Evolutionary conservation across 257 asterid genomes (phyloP).

Genomic region (Petrea volubilis): DNA sequence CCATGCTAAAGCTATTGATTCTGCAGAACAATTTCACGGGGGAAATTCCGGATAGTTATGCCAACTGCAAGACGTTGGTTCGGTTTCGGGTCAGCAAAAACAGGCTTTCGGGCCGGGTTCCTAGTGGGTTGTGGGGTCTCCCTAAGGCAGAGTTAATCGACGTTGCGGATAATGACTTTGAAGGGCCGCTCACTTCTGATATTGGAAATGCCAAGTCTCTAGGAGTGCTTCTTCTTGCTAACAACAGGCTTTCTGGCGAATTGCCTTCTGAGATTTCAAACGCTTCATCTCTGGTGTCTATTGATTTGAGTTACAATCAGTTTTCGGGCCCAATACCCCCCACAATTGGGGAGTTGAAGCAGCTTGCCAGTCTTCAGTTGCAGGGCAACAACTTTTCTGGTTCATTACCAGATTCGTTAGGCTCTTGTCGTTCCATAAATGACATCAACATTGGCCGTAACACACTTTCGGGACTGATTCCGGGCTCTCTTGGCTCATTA

Average conservation of each 20-base stretch:
- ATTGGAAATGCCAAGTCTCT: constrained; percentile 61
- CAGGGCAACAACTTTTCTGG: constrained; percentile 67
- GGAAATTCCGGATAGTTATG: constrained; percentile 65
- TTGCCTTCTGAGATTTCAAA: constrained; percentile 54
- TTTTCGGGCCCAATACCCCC: constrained; percentile 67
- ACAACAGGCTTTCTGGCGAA: constrained; percentile 58
- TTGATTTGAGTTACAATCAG: constrained; percentile 60
- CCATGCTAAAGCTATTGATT: constrained; percentile 54
- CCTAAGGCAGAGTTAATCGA: constrained; percentile 57
- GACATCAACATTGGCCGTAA: constrained; percentile 66
- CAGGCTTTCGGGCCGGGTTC: constrained; percentile 66
- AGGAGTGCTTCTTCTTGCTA: constrained; percentile 42
- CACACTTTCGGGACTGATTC: constrained; percentile 59
- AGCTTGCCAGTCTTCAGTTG: constrained; percentile 48
- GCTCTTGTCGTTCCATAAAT: constrained; percentile 58
- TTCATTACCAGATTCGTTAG: constrained; percentile 63
- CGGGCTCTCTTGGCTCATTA: constrained; percentile 55
- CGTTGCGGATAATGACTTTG: constrained; percentile 48
- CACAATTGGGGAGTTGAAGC: constrained; percentile 53
- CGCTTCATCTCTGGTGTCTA: constrained; percentile 43
- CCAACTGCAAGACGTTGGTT: constrained; percentile 45
- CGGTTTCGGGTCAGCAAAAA: constrained; percentile 74
- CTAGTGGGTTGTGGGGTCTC: constrained; percentile 77
- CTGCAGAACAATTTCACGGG: constrained; percentile 77
- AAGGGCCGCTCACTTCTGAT: constrained; percentile 61